A percentile compares a stretch with the other conserved stretches of the same genome.
phyloP scores from a whole-genome alignment of 768 basidiomycete genomes.

The Gymnopilus junonius region DNA sequence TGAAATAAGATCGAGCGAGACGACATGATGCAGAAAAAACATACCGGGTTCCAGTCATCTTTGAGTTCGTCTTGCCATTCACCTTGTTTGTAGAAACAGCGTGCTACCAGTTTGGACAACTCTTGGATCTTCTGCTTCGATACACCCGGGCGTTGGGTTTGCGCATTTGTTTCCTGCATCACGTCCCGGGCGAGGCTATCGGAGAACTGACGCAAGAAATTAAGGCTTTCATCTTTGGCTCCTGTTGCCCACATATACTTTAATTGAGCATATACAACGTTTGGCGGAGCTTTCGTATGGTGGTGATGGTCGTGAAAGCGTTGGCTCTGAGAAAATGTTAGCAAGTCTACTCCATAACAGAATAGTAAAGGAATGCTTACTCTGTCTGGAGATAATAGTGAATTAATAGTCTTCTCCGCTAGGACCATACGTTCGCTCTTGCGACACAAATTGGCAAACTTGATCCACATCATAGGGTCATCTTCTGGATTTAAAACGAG shows the following conservation, averaged over 20 bases:
- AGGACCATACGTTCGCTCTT: conserved; percentile 94
- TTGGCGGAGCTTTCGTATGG: conserved; percentile 82
- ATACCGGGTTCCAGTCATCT: conserved; percentile 79
- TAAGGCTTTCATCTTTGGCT: conserved; percentile 76
- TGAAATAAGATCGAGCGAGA: background rate
- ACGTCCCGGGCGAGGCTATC: conserved; percentile 77
- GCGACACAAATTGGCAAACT: conserved; percentile 96
- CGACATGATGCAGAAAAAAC: conserved; percentile 27
- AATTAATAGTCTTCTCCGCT: conserved; percentile 96
- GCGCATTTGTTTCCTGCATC: conserved; percentile 58
- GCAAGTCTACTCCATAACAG: background rate
- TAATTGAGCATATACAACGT: conserved; percentile 94
- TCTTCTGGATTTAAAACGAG: conserved; percentile 92
- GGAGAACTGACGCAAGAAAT: conserved; percentile 83
- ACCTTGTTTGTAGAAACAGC: conserved; percentile 96
- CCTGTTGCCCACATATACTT: conserved; percentile 96
- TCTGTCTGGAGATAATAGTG: conserved; percentile 77
- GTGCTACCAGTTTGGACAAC: conserved; percentile 85
- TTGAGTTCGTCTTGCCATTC: conserved; percentile 89
- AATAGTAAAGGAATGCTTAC: conserved; percentile 35
- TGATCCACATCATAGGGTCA: conserved; percentile 98
- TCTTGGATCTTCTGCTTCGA: conserved; percentile 65
- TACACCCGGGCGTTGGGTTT: conserved; percentile 52
- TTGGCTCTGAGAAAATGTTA: conserved; percentile 36
- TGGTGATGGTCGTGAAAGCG: conserved; percentile 55